Evolutionary conservation across 257 asterid species (phyloP).

Genomic region (Solanum etuberosum): DNA sequence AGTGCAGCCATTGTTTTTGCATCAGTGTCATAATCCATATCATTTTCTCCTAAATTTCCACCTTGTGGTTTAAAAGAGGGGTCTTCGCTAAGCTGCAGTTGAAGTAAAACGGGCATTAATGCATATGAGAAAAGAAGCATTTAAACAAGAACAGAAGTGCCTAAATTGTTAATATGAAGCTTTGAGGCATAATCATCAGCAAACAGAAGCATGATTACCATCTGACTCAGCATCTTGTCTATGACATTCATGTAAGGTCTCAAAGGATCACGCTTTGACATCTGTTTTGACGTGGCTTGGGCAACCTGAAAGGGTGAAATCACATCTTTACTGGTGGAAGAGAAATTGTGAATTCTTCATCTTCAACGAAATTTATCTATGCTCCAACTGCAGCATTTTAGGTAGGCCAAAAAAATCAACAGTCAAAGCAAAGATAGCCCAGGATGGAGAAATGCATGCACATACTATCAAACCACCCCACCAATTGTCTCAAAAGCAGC

Average conservation of each 20-base stretch:
- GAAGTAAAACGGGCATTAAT: neutral
- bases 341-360: neutral
- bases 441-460: neutral
- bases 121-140: neutral
- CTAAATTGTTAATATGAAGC: neutral
- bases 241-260: constrained; percentile 62
- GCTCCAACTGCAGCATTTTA: neutral
- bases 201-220: constrained; percentile 36
- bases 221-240: constrained; percentile 50
- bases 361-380: neutral
- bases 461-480: neutral
- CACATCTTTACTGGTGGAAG: neutral
- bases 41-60: constrained; percentile 64
- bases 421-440: neutral
- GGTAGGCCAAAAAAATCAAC: neutral
- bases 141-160: neutral
- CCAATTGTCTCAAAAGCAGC: neutral
- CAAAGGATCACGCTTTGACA: constrained; percentile 69
- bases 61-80: constrained; percentile 77
- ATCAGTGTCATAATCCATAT: constrained; percentile 80
- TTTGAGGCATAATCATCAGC: neutral
- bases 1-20: constrained; percentile 65
- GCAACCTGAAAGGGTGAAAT: constrained; percentile 36
- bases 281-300: constrained; percentile 76
- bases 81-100: constrained; percentile 56